Conservation (phyloP, 192 early-diverging fungal genomes). For the Backusella circina region DNA sequence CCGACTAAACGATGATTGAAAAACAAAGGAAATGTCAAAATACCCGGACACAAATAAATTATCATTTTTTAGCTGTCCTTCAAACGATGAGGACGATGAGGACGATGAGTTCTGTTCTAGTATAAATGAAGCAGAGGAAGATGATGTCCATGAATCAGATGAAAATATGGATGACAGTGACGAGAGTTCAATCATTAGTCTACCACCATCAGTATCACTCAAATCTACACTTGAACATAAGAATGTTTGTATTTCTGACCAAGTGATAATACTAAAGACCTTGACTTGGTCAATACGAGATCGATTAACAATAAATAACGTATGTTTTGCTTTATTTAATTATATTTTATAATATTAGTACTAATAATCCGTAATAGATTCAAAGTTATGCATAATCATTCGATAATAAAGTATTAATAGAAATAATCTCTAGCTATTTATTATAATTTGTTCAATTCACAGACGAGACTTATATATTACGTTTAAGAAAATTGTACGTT, state of each 20-base stretch:
- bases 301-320: neutral
- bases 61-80: neutral
- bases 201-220: neutral
- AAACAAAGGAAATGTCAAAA: slow-evolving; percentile 7
- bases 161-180: neutral
- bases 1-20: neutral
- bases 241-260: neutral
- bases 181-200: neutral
- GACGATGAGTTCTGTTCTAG: neutral
- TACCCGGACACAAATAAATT: slow-evolving; percentile 15
- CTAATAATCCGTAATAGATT: neutral
- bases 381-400: neutral
- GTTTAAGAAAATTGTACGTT: neutral
- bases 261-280: neutral
- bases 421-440: neutral
- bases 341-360: neutral
- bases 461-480: neutral
- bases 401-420: neutral
- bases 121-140: neutral
- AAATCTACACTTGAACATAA: neutral
- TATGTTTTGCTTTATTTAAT: neutral
- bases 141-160: neutral
- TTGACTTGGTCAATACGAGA: slow-evolving; percentile 6
- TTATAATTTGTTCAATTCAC: neutral
- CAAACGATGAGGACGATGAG: neutral